phyloP scores from a whole-genome alignment of 768 basidiomycete species.

The Macrolepiota dolichaula region DNA sequence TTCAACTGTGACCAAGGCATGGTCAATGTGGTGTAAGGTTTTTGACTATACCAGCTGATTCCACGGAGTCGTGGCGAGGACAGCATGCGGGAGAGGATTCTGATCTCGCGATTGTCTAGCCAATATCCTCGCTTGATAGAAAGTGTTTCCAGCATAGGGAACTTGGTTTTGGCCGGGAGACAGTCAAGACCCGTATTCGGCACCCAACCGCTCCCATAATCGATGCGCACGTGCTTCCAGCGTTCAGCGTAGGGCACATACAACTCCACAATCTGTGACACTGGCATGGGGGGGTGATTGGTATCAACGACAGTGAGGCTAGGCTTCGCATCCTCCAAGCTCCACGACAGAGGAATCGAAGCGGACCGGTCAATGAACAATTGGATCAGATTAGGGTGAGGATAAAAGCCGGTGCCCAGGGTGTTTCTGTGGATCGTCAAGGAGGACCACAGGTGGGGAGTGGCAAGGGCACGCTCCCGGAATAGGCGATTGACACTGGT shows the following conservation, averaged over 20 bases:
- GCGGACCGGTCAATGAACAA: slow-evolving; percentile 25
- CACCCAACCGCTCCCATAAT: slow-evolving; percentile 19
- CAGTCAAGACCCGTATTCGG: slow-evolving; percentile 13
- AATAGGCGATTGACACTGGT: slow-evolving; percentile 12
- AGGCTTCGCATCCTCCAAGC: slow-evolving; percentile 17
- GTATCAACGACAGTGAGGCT: slow-evolving; percentile 12
- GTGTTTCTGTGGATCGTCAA: slow-evolving; percentile 16
- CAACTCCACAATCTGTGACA: slow-evolving; percentile 20
- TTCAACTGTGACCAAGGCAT: slow-evolving; percentile 26
- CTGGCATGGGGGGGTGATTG: slow-evolving; percentile 12
- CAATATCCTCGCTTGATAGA: slow-evolving; percentile 21
- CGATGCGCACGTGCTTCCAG: slow-evolving; percentile 22
- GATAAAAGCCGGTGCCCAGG: slow-evolving; percentile 10
- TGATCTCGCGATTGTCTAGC: slow-evolving; percentile 15
- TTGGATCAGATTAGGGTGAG: slow-evolving; percentile 11
- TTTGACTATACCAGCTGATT: slow-evolving; percentile 19
- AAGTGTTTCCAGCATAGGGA: slow-evolving; percentile 23
- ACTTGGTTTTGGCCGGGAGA: slow-evolving; percentile 14
- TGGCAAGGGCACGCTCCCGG: slow-evolving; percentile 14
- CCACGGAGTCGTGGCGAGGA: slow-evolving; percentile 22
- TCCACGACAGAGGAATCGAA: slow-evolving; percentile 21
- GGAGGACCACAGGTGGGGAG: slow-evolving; percentile 20
- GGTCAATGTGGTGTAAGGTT: slow-evolving; percentile 15
- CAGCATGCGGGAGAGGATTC: slow-evolving; percentile 18
- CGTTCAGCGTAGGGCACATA: slow-evolving; percentile 23